Evolutionary conservation across 2,329 filamentous ascomycete species (phyloP), one percentile per base, ranked within the genome.

Genomic region (Trichoderma pleuroti): DNA sequence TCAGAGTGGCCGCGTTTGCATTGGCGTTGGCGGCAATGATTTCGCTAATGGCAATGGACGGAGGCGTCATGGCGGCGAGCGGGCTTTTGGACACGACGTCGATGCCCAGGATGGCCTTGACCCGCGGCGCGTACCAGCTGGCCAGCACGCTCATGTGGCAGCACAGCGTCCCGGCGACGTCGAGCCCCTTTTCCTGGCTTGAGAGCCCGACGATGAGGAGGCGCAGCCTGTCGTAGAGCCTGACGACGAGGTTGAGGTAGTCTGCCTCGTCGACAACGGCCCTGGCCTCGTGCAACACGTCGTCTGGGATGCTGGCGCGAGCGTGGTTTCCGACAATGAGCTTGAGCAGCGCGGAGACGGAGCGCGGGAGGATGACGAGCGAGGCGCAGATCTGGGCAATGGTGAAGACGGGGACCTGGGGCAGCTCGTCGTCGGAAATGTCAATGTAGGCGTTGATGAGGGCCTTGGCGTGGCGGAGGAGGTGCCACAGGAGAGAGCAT

Each of bases 401-500:
- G 6, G 66, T 72, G 36, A 72, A 65, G 52, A 70, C 24, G 16
- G 59, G 52, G 52, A 65, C 21, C 6, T 64, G 59, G 18, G 68
- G 30, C 14, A 72, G 21, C n/a, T 72, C 52, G 8, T 39, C 52
- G 57, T 70, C 60, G 14, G 70, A 67, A 8, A 65, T 72, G 18
- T 39, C 52, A 0, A 61, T 39, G 42, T 70, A 72, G 34, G 67
- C 24, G 49, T 54, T 21, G 16, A 70, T 49, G 30, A 72, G 54
- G 62, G 34, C 49, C 26, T 72, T 72, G 30, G 52, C 66, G 26
- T 65, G 59, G 11, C 67, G 61, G 26, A 72, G 14, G 30, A 70
- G 70, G 21, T 39, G 32, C 70, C 70, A 72, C n/a, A 70, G 52
- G 67, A 72, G 63, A 18, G 70, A 70, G 11, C 60, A 54, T 32